A percentile compares a stretch with the other conserved stretches of the same genome.
Conservation (phyloP, 2,329 filamentous ascomycete species). For the Pseudogymnoascus sp. region DNA sequence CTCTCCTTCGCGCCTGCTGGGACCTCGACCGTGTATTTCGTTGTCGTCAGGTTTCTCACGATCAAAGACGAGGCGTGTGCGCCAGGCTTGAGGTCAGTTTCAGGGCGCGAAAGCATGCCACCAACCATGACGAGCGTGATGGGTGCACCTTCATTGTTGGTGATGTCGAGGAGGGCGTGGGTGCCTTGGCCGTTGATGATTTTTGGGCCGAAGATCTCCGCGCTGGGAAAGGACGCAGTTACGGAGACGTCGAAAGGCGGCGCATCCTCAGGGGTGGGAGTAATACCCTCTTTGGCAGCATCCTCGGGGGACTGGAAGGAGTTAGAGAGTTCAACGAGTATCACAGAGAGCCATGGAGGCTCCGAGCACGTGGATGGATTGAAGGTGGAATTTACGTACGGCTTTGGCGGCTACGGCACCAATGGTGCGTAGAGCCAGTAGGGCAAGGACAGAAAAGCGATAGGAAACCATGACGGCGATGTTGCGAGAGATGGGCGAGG, state of each 20-base stretch:
- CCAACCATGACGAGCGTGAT: constrained; percentile 69
- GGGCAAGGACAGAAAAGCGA: constrained; percentile 61
- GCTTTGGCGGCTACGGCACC: constrained; percentile 53
- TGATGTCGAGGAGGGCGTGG: constrained; percentile 70
- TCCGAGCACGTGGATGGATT: constrained; percentile 21
- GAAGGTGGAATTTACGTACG: constrained; percentile 37
- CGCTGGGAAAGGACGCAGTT: constrained; percentile 53
- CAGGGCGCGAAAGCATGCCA: constrained; percentile 52
- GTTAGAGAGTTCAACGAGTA: constrained; percentile 13
- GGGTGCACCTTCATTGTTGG: constrained; percentile 71
- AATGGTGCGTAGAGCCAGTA: constrained; percentile 61
- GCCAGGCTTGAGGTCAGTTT: constrained; percentile 37
- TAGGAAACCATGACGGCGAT: constrained; percentile 55
- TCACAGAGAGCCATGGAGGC: neutral
- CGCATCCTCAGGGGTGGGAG: constrained; percentile 9
- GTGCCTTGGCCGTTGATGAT: constrained; percentile 87
- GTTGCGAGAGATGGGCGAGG: neutral
- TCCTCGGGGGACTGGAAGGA: constrained; percentile 16
- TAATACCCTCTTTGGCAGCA: constrained; percentile 11
- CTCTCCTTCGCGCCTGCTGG: constrained; percentile 67
- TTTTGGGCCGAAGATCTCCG: constrained; percentile 82
- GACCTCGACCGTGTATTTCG: constrained; percentile 65
- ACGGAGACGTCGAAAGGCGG: constrained; percentile 55
- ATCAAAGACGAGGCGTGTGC: constrained; percentile 44
- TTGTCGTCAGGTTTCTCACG: constrained; percentile 75